Conservation (phyloP, 371 early-diverging fungal genomes). For the Mucor mucedo region DNA sequence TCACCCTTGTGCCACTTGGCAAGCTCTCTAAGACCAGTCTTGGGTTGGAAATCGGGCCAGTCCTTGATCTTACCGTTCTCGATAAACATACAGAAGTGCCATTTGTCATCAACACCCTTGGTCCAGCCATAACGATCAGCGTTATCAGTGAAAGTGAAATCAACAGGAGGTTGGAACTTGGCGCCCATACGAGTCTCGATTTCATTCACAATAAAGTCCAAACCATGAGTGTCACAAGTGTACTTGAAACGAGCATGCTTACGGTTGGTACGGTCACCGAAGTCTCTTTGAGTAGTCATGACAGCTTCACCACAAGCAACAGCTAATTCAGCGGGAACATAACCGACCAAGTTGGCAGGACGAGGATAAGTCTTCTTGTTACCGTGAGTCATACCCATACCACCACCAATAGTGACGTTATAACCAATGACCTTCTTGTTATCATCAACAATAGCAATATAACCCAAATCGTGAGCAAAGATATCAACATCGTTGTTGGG, state of each 20-base stretch:
- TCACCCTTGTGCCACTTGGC: conserved; percentile 79
- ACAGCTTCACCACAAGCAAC: conserved; percentile 85
- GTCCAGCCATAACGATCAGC: conserved; percentile 95
- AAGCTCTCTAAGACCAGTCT: conserved; percentile 81
- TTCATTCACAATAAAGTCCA: conserved; percentile 88
- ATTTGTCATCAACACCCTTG: conserved; percentile 68
- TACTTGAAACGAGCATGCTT: conserved; percentile 97
- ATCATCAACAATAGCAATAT: conserved; percentile 83
- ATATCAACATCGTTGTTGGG: conserved; percentile 96
- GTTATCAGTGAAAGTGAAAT: conserved; percentile 82
- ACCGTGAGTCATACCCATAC: conserved; percentile 97
- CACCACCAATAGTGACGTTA: conserved; percentile 94
- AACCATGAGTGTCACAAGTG: conserved; percentile 91
- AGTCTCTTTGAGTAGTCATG: conserved; percentile 91
- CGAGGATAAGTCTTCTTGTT: conserved; percentile 96
- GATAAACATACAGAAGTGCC: conserved; percentile 89
- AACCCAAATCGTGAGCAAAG: conserved; percentile 93
- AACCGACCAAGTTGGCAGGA: conserved; percentile 80
- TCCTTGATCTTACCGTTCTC: conserved; percentile 94
- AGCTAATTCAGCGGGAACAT: conserved; percentile 77
- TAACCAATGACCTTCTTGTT: conserved; percentile 78
- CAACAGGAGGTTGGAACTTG: conserved; percentile 63
- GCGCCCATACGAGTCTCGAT: conserved; percentile 82
- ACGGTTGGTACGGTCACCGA: conserved; percentile 94
- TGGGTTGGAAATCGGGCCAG: conserved; percentile 75